phyloP scores from a whole-genome alignment of 441 rosid species.

The Syzygium malaccense region DNA sequence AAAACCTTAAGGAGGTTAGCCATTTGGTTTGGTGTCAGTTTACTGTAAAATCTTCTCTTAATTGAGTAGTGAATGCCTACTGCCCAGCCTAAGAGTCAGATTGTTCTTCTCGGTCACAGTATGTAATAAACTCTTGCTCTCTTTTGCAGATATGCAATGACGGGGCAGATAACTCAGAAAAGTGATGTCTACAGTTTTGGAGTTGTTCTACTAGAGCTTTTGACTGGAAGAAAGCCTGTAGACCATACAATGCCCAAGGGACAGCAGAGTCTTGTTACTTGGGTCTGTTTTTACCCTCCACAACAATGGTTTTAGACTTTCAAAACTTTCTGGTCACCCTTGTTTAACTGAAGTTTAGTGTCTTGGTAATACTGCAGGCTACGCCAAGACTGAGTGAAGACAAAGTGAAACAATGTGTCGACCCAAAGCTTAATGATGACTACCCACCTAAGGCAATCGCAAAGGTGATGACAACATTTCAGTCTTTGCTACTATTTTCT shows the following conservation, averaged over 20 bases:
- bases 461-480: background rate
- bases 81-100: background rate
- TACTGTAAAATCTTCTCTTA: background rate
- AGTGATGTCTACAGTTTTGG: conserved; percentile 9
- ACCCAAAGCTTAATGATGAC: conserved; percentile 2
- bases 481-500: background rate
- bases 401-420: conserved; percentile 5
- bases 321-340: background rate
- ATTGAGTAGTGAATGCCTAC: background rate
- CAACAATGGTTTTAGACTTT: background rate
- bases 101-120: background rate
- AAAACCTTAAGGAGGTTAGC: background rate
- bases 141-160: conserved; percentile 5
- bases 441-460: conserved; percentile 5
- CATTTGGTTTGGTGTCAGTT: background rate
- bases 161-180: conserved; percentile 7
- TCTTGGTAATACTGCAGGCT: background rate
- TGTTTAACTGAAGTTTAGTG: background rate
- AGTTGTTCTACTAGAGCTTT: conserved; percentile 3
- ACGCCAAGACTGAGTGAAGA: conserved; percentile 5
- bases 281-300: background rate
- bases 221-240: conserved; percentile 9
- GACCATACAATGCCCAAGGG: conserved; percentile 10
- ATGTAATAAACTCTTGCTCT: background rate
- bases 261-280: conserved; percentile 11